Evolutionary conservation across 768 basidiomycete species (phyloP).

Genomic region (Chalciporus pseudorubinellus): DNA sequence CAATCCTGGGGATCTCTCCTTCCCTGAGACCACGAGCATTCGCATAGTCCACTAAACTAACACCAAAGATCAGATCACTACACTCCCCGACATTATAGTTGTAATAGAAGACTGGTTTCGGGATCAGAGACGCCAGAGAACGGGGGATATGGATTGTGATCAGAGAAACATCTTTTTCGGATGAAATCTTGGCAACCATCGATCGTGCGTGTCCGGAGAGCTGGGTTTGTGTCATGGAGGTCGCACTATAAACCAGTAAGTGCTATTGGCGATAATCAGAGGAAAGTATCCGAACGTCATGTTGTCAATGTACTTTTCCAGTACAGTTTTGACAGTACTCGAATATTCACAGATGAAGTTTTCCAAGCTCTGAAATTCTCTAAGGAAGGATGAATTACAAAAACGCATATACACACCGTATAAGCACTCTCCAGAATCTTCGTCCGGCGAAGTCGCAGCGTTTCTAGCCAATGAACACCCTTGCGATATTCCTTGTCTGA

Average conservation of each 20-base stretch:
- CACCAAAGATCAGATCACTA: constrained; percentile 85
- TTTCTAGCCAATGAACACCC: constrained; percentile 91
- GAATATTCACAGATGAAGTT: constrained; percentile 75
- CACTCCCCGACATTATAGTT: constrained; percentile 83
- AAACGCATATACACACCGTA: constrained; percentile 45
- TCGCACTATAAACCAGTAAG: constrained; percentile 54
- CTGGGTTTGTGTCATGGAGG: constrained; percentile 71
- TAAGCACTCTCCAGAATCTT: constrained; percentile 84
- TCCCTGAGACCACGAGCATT: constrained; percentile 73
- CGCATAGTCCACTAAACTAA: constrained; percentile 85
- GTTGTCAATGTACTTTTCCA: constrained; percentile 78
- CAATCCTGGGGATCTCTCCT: constrained; percentile 74
- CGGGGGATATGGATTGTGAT: constrained; percentile 57
- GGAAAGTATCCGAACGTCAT: constrained; percentile 44
- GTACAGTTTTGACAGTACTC: constrained; percentile 54
- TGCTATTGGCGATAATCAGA: background rate
- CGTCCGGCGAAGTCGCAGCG: constrained; percentile 73
- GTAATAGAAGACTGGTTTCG: constrained; percentile 71
- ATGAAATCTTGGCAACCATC: constrained; percentile 63
- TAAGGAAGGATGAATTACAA: constrained; percentile 10
- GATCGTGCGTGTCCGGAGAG: constrained; percentile 62
- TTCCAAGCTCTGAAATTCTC: constrained; percentile 63
- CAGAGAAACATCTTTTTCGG: constrained; percentile 64
- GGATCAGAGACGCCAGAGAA: constrained; percentile 61
- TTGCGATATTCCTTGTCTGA: constrained; percentile 88